phyloP scores from a whole-genome alignment of 2,329 filamentous ascomycete species.

The Parastagonospora avenae region DNA sequence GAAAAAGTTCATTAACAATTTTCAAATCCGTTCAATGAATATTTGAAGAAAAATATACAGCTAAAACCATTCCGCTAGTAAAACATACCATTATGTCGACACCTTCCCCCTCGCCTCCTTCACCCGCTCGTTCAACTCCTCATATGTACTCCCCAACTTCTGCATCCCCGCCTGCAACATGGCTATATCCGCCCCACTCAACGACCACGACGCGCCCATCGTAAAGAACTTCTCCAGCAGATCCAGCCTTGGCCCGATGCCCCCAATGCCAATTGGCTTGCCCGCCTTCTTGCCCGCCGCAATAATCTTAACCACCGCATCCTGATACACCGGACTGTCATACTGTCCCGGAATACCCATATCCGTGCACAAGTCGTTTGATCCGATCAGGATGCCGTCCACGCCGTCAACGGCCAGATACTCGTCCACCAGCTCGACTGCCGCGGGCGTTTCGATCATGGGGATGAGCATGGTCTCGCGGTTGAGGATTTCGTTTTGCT shows the following conservation, averaged over 20 bases:
- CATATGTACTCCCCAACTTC: constrained; percentile 34
- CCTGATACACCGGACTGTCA: constrained; percentile 35
- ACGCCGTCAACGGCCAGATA: constrained; percentile 51
- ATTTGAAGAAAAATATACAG: too few species aligned
- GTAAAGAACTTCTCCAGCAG: constrained; percentile 49
- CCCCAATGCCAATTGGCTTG: constrained; percentile 51
- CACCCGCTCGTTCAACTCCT: constrained; percentile 9
- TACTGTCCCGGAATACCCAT: constrained; percentile 52
- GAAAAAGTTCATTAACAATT: too few species aligned
- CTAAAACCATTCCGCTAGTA: too few species aligned
- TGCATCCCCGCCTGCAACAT: constrained; percentile 47
- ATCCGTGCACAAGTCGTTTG: constrained; percentile 53
- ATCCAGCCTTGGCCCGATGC: constrained; percentile 49
- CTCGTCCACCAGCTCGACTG: constrained; percentile 49
- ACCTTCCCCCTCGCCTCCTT: constrained; percentile 2
- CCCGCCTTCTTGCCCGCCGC: constrained; percentile 47
- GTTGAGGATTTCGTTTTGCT: constrained; percentile 45
- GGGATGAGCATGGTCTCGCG: constrained; percentile 48
- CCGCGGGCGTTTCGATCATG: constrained; percentile 51
- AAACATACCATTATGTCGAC: too few species aligned
- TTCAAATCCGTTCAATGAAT: too few species aligned
- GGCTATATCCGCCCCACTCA: constrained; percentile 45
- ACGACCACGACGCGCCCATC: constrained; percentile 48
- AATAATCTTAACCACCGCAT: constrained; percentile 42
- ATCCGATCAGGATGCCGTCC: constrained; percentile 52